Evolutionary conservation across 306 rosid genomes (phyloP).

Genomic region (Hippophae gyantsensis): DNA sequence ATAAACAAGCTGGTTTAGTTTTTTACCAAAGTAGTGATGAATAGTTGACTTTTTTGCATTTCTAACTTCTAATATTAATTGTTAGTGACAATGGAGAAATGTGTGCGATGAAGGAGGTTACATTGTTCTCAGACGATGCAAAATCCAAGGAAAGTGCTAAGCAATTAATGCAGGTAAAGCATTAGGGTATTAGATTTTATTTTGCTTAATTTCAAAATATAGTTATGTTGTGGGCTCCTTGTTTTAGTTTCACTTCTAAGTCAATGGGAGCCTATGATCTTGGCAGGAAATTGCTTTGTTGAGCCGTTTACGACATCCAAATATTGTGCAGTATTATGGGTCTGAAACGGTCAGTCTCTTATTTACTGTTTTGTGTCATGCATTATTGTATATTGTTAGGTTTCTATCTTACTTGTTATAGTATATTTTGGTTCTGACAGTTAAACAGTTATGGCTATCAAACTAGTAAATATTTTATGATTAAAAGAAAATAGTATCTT

Average conservation of each 20-base stretch:
- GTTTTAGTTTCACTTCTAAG: constrained; percentile 19
- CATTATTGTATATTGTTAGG: neutral
- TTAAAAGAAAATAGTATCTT: neutral
- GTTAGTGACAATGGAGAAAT: constrained; percentile 88
- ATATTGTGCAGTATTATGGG: constrained; percentile 94
- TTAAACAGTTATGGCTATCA: neutral
- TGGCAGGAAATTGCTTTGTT: constrained; percentile 81
- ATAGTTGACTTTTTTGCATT: neutral
- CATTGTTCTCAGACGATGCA: constrained; percentile 93
- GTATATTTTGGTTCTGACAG: constrained; percentile 10
- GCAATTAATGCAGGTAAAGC: constrained; percentile 82
- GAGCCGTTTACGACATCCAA: constrained; percentile 93
- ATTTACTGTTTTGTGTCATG: constrained; percentile 1
- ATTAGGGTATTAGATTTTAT: constrained; percentile 6
- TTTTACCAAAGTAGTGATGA: neutral
- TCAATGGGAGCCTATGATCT: constrained; percentile 11
- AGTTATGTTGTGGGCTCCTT: constrained; percentile 13
- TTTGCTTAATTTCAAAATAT: neutral
- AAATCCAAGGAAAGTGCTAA: constrained; percentile 93
- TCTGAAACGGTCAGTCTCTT: constrained; percentile 64
- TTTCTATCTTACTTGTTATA: constrained; percentile 10
- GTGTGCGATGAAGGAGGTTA: constrained; percentile 99
- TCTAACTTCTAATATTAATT: constrained; percentile 18
- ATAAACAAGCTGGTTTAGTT: too few relatives aligned
- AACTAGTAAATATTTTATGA: neutral